Evolutionary conservation across 2,329 filamentous ascomycete species (phyloP), one percentile per base, ranked within the genome.

Genomic region (Monosporascus sp.): DNA sequence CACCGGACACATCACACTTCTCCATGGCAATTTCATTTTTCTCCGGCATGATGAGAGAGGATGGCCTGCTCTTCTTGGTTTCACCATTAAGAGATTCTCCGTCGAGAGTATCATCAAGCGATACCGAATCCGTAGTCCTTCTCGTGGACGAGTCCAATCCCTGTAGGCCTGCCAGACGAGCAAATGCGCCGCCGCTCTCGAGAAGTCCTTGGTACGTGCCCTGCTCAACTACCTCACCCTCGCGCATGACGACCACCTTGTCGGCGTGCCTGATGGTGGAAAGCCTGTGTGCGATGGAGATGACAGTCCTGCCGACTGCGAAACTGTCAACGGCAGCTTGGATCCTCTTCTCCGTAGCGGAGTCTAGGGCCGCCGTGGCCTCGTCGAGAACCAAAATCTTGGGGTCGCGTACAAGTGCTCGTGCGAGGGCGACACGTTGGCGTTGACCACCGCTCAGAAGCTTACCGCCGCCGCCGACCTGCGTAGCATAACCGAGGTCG

Each of bases 251-350:
- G 8, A 87, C 69, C 45, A 88, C 87, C 49, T 80, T 76, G 54
- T 88, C 81, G 0, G 83, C 83, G 49, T 79, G 73, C 55, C 75
- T 77, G 50, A 83, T 78, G 0, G 80, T 83, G 0, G 76, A 78
- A 2, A 84, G 68, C 1, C 81, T 70, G 64, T 84, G 81, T 0
- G 84, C 83, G 52, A 88, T 84, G 9, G 81, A 75, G 49, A 88
- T 81, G 0, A 82, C 84, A 0, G 84, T 88, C 14, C 82, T 56
- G 5, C 57, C 60, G 4, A 46, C 50, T 15, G 73, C 63, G 57
- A 79, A 68, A 50, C 66, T 59, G 59, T 76, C 72, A 17, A 82
- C 69, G 5, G 74, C 75, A 35, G 63, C 64, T 59, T 82, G 77
- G 44, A 85, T 83, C 5, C 75, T 72, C 45, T 71, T 72, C 60